Evolutionary conservation across 78 protist genomes (phyloP).

Genomic region (Protostelium mycophagum): DNA sequence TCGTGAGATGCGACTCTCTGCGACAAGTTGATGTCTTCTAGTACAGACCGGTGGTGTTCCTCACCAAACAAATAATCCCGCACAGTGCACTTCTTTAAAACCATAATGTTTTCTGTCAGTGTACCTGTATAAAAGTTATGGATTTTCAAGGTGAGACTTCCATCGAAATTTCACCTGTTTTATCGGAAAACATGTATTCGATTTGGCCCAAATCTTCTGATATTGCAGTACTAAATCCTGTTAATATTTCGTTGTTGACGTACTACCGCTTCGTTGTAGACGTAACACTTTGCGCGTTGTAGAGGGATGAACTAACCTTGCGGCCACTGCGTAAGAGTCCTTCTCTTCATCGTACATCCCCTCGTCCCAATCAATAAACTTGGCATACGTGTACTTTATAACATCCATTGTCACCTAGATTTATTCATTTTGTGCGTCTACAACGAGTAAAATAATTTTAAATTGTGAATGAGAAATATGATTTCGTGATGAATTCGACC

Average conservation of each 20-base stretch:
- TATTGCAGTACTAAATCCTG: constrained; percentile 55
- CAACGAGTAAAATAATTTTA: no score
- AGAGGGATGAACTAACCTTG: no score
- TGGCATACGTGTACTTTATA: constrained; percentile 55
- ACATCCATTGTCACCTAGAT: constrained; percentile 69
- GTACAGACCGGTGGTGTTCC: neutral
- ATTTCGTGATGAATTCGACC: neutral
- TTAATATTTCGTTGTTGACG: neutral
- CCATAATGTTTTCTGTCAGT: constrained; percentile 69
- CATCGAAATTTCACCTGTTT: constrained; percentile 75
- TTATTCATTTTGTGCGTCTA: no score
- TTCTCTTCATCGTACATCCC: constrained; percentile 48
- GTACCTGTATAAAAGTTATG: no score
- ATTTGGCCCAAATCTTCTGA: constrained; percentile 90
- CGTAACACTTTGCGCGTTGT: no score
- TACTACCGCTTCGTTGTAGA: no score
- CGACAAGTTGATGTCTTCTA: neutral
- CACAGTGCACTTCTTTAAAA: constrained; percentile 45
- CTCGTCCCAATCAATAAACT: constrained; percentile 69
- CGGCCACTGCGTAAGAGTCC: constrained; percentile 49
- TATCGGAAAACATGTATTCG: constrained; percentile 80
- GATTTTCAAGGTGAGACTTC: no score
- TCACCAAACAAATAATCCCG: constrained; percentile 23
- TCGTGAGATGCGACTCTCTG: neutral
- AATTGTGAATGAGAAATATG: no score